Base-by-base conservation (phyloP, 2,329 filamentous ascomycete species). In the Aureobasidium sp. region DNA sequence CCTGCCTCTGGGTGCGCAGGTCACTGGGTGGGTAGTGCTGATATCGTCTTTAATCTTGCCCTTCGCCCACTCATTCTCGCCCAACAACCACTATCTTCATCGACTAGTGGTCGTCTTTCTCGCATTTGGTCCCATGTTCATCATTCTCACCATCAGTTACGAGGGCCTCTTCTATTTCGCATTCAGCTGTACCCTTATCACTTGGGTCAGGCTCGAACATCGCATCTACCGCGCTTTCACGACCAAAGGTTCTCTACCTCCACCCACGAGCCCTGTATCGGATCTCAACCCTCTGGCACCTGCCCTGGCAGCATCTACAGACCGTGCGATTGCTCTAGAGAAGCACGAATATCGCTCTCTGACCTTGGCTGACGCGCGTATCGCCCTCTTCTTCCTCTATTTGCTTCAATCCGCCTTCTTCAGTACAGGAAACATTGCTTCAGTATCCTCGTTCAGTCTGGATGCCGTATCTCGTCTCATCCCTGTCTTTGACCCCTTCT, bases 401-500 rank as follows among this genome's bases (percentile, higher is more conserved):
- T 84, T 99, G 42, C 82, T 99, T 6, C 94, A 99, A 75, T 93
- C 92, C 3, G 94, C 89, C 57, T 99, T 99, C 76, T 99, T 97
- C 82, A 90, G 87, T 76, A 97, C 93, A 0, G 94, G 94, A 66
- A 99, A 99, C 77, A 86, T 99, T 63, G 94, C 94, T 0, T 97
- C 93, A 0, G 78, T 99, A 61, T 96, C 92, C 17, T 90, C 91
- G 1, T 99, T 99, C 78, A 95, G 89, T 65, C 80, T 99, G 44
- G 94, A 97, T 63, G 92, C 89, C 69, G 94, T 99, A 7, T 84
- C 81, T 72, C 87, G 94, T 2, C 84, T 99, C 7, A 82, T 97
- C 55, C 94, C 94, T 5, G 79, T 99, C 64, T 99, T 99, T 74
- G 90, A 93, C 71, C 94, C 94, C 12, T 95, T 97, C 73, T 89